Evolutionary conservation across 768 basidiomycete species (phyloP), one percentile per base, ranked within the genome.

Genomic region (Kwoniella europaea): DNA sequence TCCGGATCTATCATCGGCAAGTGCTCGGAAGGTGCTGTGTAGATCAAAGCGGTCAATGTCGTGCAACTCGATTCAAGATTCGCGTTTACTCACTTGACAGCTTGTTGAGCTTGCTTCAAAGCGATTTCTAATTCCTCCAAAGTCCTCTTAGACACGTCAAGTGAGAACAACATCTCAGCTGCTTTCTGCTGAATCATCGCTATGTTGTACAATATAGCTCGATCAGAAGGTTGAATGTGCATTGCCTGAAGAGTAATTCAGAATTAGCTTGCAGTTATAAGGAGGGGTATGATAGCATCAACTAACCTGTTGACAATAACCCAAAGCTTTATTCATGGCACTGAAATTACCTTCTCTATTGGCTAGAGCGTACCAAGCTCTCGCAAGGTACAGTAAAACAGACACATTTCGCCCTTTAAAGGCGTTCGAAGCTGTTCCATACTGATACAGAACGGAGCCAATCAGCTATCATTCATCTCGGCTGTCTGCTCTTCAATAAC

Each of bases 131-230:
- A 86, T 71, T 98, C 94, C 66, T 88, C 89, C 10, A 94, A 86
- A 1, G 91, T 89, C 20, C 96, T 90, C 81, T 94, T 93, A 29
- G 89, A 86, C 1, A 90, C 87, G 0, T 87, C 86, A 27, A 95
- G 84, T 1, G 89, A 87, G 74, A 94, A 90, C 27, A 98, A 85
- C 85, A 98, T 87, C 82, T 98, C 96, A 0, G 93, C 92, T 0
- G 92, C 90, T 84, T 98, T 98, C 82, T 99, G 97, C 83, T 95
- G 91, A 43, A 98, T 94, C 91, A 99, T 95, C 65, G 96, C 95
- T 76, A 98, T 92, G 83, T 99, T 98, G 85, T 95, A 98, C 54
- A 93, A 71, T 62, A 91, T 89, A 3, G 93, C 92, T 80, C 95
- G 94, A 85, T 99, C 97, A 66, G 86, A 88, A 0, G 94, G 94